Evolutionary conservation across 2,329 filamentous ascomycete genomes (phyloP).

Genomic region (Aureobasidium musti): DNA sequence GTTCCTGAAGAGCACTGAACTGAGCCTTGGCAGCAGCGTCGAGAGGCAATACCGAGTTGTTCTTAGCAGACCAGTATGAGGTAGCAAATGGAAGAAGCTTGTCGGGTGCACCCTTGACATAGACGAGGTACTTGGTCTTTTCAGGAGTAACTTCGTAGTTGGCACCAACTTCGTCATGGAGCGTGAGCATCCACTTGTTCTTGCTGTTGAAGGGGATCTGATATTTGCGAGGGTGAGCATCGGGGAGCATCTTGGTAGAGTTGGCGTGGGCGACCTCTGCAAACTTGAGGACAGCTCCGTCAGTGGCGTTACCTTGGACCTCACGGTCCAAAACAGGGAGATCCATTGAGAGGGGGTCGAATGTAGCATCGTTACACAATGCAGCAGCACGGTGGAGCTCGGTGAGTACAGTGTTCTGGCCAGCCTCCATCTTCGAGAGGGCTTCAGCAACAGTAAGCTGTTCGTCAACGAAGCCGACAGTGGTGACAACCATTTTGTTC

Average conservation of each 20-base stretch:
- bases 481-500: conserved; percentile 51
- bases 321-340: conserved; percentile 43
- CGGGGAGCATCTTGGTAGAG: conserved; percentile 19
- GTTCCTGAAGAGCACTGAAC: conserved; percentile 46
- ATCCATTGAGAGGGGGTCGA: conserved; percentile 45
- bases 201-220: conserved; percentile 56
- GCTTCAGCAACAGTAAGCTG: conserved; percentile 35
- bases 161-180: conserved; percentile 31
- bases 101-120: conserved; percentile 36
- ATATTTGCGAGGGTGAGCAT: conserved; percentile 39
- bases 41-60: conserved; percentile 42
- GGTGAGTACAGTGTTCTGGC: conserved; percentile 29
- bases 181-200: conserved; percentile 55
- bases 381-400: conserved; percentile 40
- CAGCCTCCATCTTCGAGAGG: conserved; percentile 36
- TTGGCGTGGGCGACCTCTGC: conserved; percentile 38
- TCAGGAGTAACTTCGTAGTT: conserved; percentile 12
- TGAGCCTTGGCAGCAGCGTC: conserved; percentile 40
- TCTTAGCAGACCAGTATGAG: conserved; percentile 35
- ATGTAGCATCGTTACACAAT: conserved; percentile 50
- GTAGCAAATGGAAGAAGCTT: conserved; percentile 37
- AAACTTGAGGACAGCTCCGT: conserved; percentile 48
- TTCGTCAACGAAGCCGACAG: conserved; percentile 45
- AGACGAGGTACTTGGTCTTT: conserved; percentile 36
- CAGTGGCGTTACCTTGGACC: conserved; percentile 50